Evolutionary conservation across 1,139 yeast species (phyloP), one percentile per base, ranked within the genome.

Genomic region (Yamadazyma trypodendri): DNA sequence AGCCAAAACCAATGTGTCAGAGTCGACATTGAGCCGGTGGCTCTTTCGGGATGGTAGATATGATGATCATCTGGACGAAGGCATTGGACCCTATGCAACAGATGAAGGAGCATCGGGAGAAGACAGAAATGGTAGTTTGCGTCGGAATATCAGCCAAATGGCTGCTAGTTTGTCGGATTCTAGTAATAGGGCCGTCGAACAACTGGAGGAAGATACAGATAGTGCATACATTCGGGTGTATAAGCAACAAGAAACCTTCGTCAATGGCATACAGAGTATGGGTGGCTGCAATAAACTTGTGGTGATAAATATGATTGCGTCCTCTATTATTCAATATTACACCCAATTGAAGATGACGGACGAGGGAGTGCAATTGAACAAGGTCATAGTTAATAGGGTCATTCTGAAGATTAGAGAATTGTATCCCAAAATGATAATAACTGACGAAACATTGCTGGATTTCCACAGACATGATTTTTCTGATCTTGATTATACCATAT

Each of bases 1-100:
- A 10, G 37, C 39, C n/a, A 36, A 41, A 15, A 48, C 54, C 33
- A 44, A 46, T 11, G 45, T 55, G n/a, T 46, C 58, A 1, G 50
- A 49, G 29, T 55, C 60, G 4, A 42, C 54, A 2, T 48, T 56
- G 10, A 52, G 50, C 21, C 41, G 59, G 29, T 55, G 60, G 60
- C 33, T 56, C 7, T 33, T 40, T 3, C 44, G 41, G n/a, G 34
- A 32, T 8, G 20, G 20, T 7, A 15, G 8, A 3, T 23, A 23
- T 9, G 10, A 10, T 5, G 6, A 9, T 23, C 25, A 4, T 5
- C 13, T 23, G 25, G 25, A 23, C 10, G 25, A 23, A 23, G 25
- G 21, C 21, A 8, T 18, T 8, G 8, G 5, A 8, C 21, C 8
- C 7, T 6, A 18, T 18, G 21, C 21, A 6, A 18, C 21, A 18